Base-by-base conservation (phyloP, 1,284 basidiomycete species). In the Marasmius fiardii region DNA sequence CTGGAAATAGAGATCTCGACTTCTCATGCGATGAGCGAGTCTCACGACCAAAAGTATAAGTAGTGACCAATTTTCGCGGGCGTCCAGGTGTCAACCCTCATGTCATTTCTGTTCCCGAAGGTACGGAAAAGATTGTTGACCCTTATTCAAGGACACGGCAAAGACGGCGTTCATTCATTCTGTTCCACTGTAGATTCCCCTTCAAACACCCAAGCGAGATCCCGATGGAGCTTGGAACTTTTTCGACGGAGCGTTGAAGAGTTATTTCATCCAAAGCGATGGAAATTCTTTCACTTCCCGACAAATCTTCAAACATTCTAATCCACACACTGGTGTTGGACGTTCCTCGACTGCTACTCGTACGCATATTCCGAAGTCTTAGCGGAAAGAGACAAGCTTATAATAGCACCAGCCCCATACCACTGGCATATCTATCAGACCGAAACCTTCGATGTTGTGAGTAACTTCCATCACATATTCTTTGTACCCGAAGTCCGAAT, bases 361-460 rank as follows among this genome's bases (percentile, higher is more conserved):
- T 66, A 51, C 12, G 64, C 54, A 26, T 20, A 24, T 23, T n/a
- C 2, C 51, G 33, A 41, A 6, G n/a, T 48, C 23, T 21, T 28
- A 20, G 26, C 24, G 24, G n/a, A 21, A 21, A 20, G 1, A 20
- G 3, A 24, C 20, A 21, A 12, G 21, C 16, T 24, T 34, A 35
- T n/a, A 31, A 31, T 31, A 31, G 28, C 4, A 4, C 2, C 41
- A 67, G 66, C 66, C 21, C 66, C 66, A n/a, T 66, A 66, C 47
- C 66, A 67, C 52, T 67, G 65, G 65, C 66, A 67, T 54, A 51
- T 67, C 4, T 66, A 65, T 45, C 66, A 67, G 51, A 67, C 65
- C 34, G 66, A 67, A 52, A 61, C 58, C 8, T 67, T 67, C 51
- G 56, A 64, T 33, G 66, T 67, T 21, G 65, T 66, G 34, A 14